Evolutionary conservation across 1,284 basidiomycete species (phyloP).

Genomic region (Irpex sp.): DNA sequence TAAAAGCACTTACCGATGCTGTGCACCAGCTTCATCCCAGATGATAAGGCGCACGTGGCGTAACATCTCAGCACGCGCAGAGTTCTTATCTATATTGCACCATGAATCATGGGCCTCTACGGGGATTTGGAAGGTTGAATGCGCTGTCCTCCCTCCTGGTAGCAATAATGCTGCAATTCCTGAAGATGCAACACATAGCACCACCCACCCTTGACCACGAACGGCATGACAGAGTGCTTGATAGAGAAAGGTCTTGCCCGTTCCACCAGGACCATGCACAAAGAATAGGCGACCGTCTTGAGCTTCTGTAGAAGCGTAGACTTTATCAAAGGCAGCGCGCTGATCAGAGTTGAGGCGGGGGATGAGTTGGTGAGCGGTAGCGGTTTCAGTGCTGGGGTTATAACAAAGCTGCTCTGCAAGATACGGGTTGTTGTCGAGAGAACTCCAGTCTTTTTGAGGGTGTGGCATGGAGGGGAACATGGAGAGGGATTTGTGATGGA

Average conservation of each 20-base stretch:
- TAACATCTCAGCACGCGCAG: slow-evolving; percentile 20
- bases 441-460: neutral
- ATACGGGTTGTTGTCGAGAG: neutral
- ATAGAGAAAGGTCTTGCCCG: neutral
- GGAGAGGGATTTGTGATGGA: neutral
- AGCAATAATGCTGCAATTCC: neutral
- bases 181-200: neutral
- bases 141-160: neutral
- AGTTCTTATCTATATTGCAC: neutral
- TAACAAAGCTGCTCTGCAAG: neutral
- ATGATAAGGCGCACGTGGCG: slow-evolving; percentile 21
- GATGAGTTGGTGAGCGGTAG: neutral
- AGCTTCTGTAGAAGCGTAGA: neutral
- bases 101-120: neutral
- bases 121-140: neutral
- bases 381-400: neutral
- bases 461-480: neutral
- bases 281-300: neutral
- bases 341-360: neutral
- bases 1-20: no score
- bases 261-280: neutral
- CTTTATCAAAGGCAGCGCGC: neutral
- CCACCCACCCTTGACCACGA: neutral
- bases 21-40: no score
- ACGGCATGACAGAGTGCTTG: neutral